Base-by-base conservation (phyloP, 495 filamentous ascomycete genomes). In the Penicillium salamii region DNA sequence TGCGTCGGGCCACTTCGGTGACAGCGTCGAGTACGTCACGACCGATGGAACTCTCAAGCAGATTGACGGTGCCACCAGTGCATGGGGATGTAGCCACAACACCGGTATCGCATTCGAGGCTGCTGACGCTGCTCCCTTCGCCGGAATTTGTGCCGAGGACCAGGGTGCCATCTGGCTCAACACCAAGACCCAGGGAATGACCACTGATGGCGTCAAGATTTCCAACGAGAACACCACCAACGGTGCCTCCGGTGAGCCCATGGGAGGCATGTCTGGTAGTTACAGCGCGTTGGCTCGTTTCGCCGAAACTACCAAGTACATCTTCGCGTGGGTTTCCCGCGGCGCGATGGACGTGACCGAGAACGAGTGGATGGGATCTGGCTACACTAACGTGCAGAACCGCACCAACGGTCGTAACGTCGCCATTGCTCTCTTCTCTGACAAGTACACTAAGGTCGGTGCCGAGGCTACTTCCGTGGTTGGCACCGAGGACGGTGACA, bases 161-260 rank as follows among this genome's bases (percentile, higher is more conserved):
- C 77, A 80, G 48, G 79, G 78, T 34, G 69, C 67, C 18, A 78
- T 80, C 61, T 80, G 78, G 78, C 62, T 81, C n/a, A 80, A 81
- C 59, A 80, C 76, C 24, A 62, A 76, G 39, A 72, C 65, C 1
- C 74, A 75, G 49, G 69, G 70, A 7, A 81, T 81, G 78, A 54
- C n/a, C 7, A 61, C 38, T 28, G 45, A 55, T 20, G 78, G 77
- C 11, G 66, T 78, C 51, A 80, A 81, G 59, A 75, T 81, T 46
- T 71, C 75, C 2, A 79, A 79, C 51, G 77, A 81, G 55, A 78
- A 79, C 46, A 75, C 69, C 6, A 79, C 75, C 31, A 80, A 81
- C 50, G 78, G 78, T 36, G 75, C 50, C 28, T 66, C 63, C 13
- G 71, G 71, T n/a, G 78, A 81, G 50, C 63, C 78, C 21, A 77